These are phyloP conservation scores for Suillus americanus DNA, from an alignment of 768 basidiomycete species.

Conservation along the genomic window DNA sequence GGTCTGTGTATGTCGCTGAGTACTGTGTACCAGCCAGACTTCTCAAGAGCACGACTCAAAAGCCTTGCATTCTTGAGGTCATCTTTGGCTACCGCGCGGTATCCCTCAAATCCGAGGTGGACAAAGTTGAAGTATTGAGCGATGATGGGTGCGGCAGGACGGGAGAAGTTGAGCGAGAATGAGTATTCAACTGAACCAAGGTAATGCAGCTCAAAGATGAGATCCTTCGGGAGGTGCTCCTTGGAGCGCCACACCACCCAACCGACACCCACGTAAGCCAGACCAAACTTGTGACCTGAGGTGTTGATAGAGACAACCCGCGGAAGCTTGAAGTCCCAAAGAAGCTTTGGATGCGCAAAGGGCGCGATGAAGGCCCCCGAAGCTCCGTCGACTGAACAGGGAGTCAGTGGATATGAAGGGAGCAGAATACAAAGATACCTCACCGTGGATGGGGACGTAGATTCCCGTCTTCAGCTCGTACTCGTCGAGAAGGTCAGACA, in stretches of 20 bases:
- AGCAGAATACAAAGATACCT: conserved; percentile 28
- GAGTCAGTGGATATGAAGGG: conserved; percentile 2
- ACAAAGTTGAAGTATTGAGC: conserved; percentile 65
- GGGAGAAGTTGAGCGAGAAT: conserved; percentile 63
- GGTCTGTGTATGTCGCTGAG: conserved; percentile 56
- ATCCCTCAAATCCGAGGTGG: conserved; percentile 59
- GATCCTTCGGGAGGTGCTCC: conserved; percentile 60
- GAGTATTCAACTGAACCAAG: conserved; percentile 69
- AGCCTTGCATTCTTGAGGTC: conserved; percentile 63
- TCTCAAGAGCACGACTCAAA: conserved; percentile 63
- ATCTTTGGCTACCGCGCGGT: conserved; percentile 43
- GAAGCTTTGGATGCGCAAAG: conserved; percentile 51
- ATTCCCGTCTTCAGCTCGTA: conserved; percentile 49
- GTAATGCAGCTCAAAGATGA: conserved; percentile 64
- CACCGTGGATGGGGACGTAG: conserved; percentile 43
- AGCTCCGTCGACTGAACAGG: conserved; percentile 50
- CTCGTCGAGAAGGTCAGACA: conserved; percentile 69
- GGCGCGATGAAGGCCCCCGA: conserved; percentile 65
- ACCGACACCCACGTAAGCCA: conserved; percentile 58
- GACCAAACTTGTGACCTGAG: conserved; percentile 63
- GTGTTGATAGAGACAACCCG: conserved; percentile 61
- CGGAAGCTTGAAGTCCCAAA: conserved; percentile 61
- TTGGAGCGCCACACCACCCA: conserved; percentile 65
- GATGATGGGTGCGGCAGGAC: conserved; percentile 60
- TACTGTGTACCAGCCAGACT: conserved; percentile 49